Base-by-base conservation (phyloP, 345 rosid species). In the Arabidopsis suecica region DNA sequence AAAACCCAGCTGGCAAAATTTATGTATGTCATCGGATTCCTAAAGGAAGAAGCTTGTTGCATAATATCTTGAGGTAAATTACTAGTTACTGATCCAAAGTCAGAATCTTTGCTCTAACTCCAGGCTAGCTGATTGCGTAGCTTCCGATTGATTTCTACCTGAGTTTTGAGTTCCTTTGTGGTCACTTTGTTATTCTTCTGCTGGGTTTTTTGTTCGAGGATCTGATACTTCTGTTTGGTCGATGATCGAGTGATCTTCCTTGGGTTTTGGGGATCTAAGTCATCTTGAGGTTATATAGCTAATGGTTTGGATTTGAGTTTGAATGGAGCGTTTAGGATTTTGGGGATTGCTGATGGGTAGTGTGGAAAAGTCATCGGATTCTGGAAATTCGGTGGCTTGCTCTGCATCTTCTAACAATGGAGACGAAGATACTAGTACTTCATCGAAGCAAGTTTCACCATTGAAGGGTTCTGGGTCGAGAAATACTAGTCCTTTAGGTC, bases 401-500 rank as follows among this genome's bases (percentile, higher is more conserved):
- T 65, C 82, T 59, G 78, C 75, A 30, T 81, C 76, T 51, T 61
- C 51, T 13, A 78, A 64, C 68, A 69, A 63, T 55, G 67, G 72
- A 16, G 86, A 77, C 1, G 89, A 85, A 30, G 90, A 82, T 71
- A 74, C 78, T 73, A 51, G 53, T 48, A 42, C 72, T 32, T 83
- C 81, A 64, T 86, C 88, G 67, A 85, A 84, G 82, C 91, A 82
- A 71, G 83, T 74, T 12, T 78, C 93, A 5, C 93, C 96, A 9
- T 64, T 86, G 71, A 82, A 86, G 77, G 84, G 86, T 47, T 85
- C 86, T 76, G 85, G 89, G 10, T 86, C 89, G n/a, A 85, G 96
- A 74, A 86, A 89, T 65, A 84, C 91, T 1, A 93, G 96, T 36
- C 97, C 98, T 41, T 65, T 86, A 75, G 83, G 93, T 58, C 87